These are phyloP conservation scores for Porphyrellus cyaneotinctus DNA, from an alignment of 768 basidiomycete genomes.

Conservation along the genomic window DNA sequence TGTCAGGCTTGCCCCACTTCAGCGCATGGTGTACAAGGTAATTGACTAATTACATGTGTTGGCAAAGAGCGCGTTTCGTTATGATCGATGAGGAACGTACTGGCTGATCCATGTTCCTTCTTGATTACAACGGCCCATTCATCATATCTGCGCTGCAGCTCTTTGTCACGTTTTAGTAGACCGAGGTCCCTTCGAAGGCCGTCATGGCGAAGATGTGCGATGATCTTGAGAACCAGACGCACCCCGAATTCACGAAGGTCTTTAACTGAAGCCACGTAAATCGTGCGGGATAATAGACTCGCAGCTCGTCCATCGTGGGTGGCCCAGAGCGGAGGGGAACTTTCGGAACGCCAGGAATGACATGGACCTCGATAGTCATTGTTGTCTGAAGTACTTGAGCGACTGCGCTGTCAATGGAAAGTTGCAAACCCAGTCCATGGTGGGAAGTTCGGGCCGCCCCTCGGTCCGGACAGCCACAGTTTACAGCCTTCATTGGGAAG, in stretches of 20 bases:
- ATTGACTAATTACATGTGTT: slow-evolving; percentile 42
- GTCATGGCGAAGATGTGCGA: neutral
- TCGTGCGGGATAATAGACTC: slow-evolving; percentile 64
- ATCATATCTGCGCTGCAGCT: slow-evolving; percentile 64
- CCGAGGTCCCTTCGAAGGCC: slow-evolving; percentile 63
- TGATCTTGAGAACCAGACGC: slow-evolving; percentile 12
- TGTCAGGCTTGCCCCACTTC: slow-evolving; percentile 73
- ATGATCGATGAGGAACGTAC: slow-evolving; percentile 37
- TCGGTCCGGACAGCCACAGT: too few species aligned
- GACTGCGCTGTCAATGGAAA: neutral
- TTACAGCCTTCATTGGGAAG: too few species aligned
- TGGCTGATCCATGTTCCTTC: slow-evolving; percentile 58
- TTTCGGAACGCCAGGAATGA: neutral
- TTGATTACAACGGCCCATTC: slow-evolving; percentile 54
- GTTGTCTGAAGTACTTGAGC: neutral
- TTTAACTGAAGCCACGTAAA: slow-evolving; percentile 77
- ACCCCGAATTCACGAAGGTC: slow-evolving; percentile 79
- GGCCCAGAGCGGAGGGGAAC: slow-evolving; percentile 53
- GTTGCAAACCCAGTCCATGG: slow-evolving; percentile 1
- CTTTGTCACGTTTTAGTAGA: slow-evolving; percentile 67
- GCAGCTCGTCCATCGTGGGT: slow-evolving; percentile 65
- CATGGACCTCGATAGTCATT: slow-evolving; percentile 18
- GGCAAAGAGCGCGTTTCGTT: neutral
- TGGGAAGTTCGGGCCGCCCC: neutral
- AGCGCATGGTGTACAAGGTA: slow-evolving; percentile 67